Conservation (phyloP, 352 stramenopile genomes). For the Phytophthora parvispora region DNA sequence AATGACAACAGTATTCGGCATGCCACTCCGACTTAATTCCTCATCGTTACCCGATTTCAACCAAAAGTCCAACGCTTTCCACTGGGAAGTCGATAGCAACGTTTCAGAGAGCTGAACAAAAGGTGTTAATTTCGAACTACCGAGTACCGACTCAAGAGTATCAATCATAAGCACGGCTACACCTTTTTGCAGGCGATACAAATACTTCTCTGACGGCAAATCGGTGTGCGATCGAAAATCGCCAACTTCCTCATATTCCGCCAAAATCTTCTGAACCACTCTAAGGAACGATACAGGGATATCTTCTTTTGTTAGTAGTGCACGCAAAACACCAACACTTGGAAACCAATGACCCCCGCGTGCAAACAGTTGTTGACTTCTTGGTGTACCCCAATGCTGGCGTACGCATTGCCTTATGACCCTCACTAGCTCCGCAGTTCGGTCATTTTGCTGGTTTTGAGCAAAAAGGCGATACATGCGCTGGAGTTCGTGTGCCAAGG, state of each 20-base stretch:
- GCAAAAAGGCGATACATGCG: slow-evolving; percentile 17
- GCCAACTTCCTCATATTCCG: slow-evolving; percentile 59
- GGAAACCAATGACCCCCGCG: slow-evolving; percentile 56
- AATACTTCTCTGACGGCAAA: slow-evolving; percentile 28
- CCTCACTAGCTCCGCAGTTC: slow-evolving; percentile 11
- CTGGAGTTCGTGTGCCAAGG: slow-evolving; percentile 47
- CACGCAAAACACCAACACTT: slow-evolving; percentile 45
- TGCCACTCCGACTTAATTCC: not conserved
- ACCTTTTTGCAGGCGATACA: slow-evolving; percentile 31
- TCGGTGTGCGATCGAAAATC: slow-evolving; percentile 1
- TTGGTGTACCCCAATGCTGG: slow-evolving; percentile 49
- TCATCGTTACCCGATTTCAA: slow-evolving; percentile 1
- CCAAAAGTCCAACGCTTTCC: slow-evolving; percentile 43
- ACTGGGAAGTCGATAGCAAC: slow-evolving; percentile 42
- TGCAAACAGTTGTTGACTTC: slow-evolving; percentile 42
- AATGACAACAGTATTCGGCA: slow-evolving; percentile 45
- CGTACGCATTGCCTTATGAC: slow-evolving; percentile 49
- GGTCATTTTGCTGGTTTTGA: slow-evolving; percentile 4
- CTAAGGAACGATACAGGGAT: slow-evolving; percentile 43
- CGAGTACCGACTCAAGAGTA: slow-evolving; percentile 45
- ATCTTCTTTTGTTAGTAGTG: slow-evolving; percentile 40
- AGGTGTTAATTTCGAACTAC: slow-evolving; percentile 4
- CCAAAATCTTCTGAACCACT: slow-evolving; percentile 33
- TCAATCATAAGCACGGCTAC: slow-evolving; percentile 52
- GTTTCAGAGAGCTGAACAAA: slow-evolving; percentile 43